Percentiles rank a stretch among this genome's conserved stretches.
Conservation (phyloP, 176 grass and related monocot genomes). For the Panicum miliaceum region DNA sequence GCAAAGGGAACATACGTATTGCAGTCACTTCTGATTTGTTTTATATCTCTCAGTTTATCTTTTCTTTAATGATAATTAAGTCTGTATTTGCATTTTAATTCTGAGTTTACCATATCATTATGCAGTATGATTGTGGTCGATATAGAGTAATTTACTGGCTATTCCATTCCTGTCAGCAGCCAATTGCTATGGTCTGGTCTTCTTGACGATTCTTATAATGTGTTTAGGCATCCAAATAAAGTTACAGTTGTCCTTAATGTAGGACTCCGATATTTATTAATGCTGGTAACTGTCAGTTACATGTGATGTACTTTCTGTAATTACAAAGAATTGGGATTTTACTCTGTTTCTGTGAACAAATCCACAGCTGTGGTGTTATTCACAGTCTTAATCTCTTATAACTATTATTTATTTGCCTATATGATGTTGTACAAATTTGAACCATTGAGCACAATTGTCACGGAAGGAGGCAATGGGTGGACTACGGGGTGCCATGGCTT, state of each 20-base stretch:
- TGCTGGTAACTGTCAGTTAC: neutral
- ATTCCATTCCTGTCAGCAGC: neutral
- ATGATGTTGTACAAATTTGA: constrained; percentile 5
- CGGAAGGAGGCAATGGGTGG: no score
- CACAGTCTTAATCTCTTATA: neutral
- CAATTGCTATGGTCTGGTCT: neutral
- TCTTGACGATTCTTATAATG: constrained; percentile 16
- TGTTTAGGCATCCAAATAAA: constrained; percentile 26
- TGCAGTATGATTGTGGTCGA: neutral
- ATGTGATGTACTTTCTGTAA: neutral
- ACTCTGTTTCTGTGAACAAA: neutral
- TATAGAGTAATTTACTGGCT: constrained; percentile 11
- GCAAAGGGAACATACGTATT: neutral
- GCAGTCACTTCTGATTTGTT: constrained; percentile 1
- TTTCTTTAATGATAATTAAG: constrained; percentile 14
- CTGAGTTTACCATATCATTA: constrained; percentile 19
- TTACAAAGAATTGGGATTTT: constrained; percentile 1
- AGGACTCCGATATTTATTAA: neutral
- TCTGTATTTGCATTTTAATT: constrained; percentile 16
- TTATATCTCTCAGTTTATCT: neutral
- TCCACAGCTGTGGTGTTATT: neutral
- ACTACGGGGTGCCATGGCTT: no score
- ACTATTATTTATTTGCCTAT: constrained; percentile 25
- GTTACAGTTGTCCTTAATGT: constrained; percentile 26
- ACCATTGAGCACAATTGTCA: neutral